phyloP scores from a whole-genome alignment of 2,329 filamentous ascomycete genomes.

The Sclerotinia minor region DNA sequence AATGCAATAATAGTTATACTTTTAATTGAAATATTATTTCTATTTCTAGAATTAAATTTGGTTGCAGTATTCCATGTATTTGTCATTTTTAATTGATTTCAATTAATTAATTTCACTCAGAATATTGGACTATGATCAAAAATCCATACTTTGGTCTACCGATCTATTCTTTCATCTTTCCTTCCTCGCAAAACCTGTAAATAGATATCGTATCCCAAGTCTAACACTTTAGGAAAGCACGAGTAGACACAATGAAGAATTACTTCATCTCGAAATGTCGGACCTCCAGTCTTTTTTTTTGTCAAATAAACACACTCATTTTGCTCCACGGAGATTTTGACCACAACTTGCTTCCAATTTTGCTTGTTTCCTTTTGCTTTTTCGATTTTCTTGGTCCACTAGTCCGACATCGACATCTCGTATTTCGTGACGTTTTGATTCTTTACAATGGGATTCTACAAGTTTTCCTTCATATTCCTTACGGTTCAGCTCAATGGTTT shows the following conservation, averaged over 20 bases:
- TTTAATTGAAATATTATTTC: too few relatives aligned
- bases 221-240: neutral
- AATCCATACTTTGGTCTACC: neutral
- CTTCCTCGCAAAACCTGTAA: neutral
- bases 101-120: neutral
- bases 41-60: neutral
- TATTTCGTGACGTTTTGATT: conserved; percentile 19
- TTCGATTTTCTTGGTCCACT: neutral
- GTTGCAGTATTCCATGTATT: neutral
- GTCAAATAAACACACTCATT: conserved; percentile 10
- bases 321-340: conserved; percentile 22
- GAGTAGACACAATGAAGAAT: neutral
- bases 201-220: neutral
- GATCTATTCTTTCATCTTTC: conserved; percentile 7
- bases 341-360: conserved; percentile 23
- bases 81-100: neutral
- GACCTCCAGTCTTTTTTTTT: neutral
- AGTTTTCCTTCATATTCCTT: conserved; percentile 18
- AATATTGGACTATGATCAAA: neutral
- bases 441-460: conserved; percentile 8
- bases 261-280: neutral
- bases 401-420: neutral
- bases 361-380: conserved; percentile 18
- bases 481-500: conserved; percentile 3
- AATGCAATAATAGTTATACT: neutral